phyloP scores from a whole-genome alignment of 2,329 filamentous ascomycete species.

The Fusarium secorum region DNA sequence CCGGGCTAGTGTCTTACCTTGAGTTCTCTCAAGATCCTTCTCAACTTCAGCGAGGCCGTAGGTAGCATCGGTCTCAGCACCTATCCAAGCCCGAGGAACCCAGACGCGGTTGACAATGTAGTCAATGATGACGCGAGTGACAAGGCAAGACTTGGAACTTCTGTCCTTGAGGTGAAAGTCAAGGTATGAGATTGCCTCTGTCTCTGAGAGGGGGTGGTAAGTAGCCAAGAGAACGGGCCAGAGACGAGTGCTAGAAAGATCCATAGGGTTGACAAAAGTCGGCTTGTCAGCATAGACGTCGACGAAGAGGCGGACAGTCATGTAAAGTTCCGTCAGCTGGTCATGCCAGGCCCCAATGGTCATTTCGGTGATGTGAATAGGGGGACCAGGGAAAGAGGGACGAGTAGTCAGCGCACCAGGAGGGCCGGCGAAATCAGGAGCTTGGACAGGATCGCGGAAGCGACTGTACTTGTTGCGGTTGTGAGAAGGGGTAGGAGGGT shows the following conservation, averaged over 20 bases:
- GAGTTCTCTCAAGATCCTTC: slow-evolving; percentile 47
- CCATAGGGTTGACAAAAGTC: slow-evolving; percentile 40
- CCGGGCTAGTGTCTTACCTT: slow-evolving; percentile 37
- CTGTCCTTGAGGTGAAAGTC: slow-evolving; percentile 51
- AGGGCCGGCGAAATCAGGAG: slow-evolving; percentile 27
- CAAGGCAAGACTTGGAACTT: slow-evolving; percentile 53
- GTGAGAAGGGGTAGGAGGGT: slow-evolving; percentile 45
- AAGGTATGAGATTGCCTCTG: slow-evolving; percentile 52
- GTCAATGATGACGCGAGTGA: slow-evolving; percentile 53
- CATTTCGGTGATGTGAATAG: slow-evolving; percentile 49
- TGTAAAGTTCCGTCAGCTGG: slow-evolving; percentile 50
- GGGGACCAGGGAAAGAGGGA: slow-evolving; percentile 35
- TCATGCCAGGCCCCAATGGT: slow-evolving; percentile 48
- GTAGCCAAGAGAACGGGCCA: slow-evolving; percentile 50
- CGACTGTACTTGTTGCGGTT: slow-evolving; percentile 44
- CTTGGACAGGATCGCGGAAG: slow-evolving; percentile 38
- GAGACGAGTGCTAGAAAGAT: slow-evolving; percentile 43
- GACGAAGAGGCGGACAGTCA: slow-evolving; percentile 48
- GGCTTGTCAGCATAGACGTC: slow-evolving; percentile 47
- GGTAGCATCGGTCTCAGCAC: slow-evolving; percentile 48
- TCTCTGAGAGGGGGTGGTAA: slow-evolving; percentile 49
- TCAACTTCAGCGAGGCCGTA: slow-evolving; percentile 48
- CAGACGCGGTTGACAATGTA: slow-evolving; percentile 54
- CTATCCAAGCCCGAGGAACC: slow-evolving; percentile 51
- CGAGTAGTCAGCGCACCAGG: slow-evolving; percentile 32